Evolutionary conservation across 2,329 filamentous ascomycete species (phyloP).

Genomic region (Pleomassaria siparia): DNA sequence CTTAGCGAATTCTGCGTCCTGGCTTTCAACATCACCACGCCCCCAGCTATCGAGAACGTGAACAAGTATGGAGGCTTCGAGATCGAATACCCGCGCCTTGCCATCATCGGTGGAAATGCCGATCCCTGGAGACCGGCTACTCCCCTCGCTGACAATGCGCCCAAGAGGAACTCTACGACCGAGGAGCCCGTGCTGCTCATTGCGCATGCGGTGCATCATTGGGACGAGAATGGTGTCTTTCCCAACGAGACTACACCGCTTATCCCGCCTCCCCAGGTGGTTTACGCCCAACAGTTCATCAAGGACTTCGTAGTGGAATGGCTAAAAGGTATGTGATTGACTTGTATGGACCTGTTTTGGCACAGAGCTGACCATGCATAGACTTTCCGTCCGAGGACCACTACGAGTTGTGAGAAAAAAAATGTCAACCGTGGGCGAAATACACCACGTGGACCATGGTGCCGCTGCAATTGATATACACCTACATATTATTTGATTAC

Average conservation of each 20-base stretch:
- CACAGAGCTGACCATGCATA: not conserved
- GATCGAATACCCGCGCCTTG: constrained; percentile 74
- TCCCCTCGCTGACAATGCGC: constrained; percentile 65
- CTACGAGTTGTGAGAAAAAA: not conserved
- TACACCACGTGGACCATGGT: no score
- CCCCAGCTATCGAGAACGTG: constrained; percentile 65
- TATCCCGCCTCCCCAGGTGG: constrained; percentile 62
- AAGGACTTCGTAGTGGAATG: constrained; percentile 66
- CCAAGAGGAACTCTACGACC: constrained; percentile 59
- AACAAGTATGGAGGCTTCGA: constrained; percentile 76
- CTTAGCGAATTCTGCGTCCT: constrained; percentile 62
- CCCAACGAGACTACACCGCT: constrained; percentile 60
- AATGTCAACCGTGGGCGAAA: no score
- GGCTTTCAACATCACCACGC: constrained; percentile 68
- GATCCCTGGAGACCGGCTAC: constrained; percentile 81
- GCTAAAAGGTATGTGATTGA: constrained; percentile 51
- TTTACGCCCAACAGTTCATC: constrained; percentile 60
- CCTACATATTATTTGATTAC: no score
- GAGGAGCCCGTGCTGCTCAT: constrained; percentile 75
- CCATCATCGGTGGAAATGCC: constrained; percentile 73
- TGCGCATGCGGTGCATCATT: constrained; percentile 75
- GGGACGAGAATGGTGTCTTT: constrained; percentile 73
- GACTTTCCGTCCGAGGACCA: not conserved
- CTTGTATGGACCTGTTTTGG: not conserved
- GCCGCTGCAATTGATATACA: not conserved